Conservation (phyloP, 169 alveolate species). For the Theileria sp. region DNA sequence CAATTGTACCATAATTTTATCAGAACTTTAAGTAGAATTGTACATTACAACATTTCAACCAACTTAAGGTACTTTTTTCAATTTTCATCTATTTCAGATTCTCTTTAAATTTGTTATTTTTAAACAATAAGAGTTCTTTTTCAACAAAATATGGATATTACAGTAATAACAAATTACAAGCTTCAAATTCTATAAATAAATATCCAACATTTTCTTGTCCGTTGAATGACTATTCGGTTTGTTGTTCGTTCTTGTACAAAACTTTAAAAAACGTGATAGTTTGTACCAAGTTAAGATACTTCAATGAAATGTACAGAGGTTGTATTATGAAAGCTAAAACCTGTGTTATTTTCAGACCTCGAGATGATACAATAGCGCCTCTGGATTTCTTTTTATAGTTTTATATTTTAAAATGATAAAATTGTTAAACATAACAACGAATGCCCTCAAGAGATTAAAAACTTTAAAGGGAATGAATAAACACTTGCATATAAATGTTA, state of each 20-base stretch:
- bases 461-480: conserved; percentile 48
- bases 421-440: conserved; percentile 24
- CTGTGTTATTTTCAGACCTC: background rate
- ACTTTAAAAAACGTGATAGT: background rate
- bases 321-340: background rate
- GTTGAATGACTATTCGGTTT: background rate
- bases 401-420: conserved; percentile 5
- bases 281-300: background rate
- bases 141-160: background rate
- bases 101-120: background rate
- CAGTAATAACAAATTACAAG: background rate
- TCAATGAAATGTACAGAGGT: background rate
- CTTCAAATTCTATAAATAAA: background rate
- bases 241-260: background rate
- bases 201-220: background rate
- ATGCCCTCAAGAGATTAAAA: conserved; percentile 65
- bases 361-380: background rate
- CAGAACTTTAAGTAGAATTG: background rate
- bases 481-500: conserved; percentile 60
- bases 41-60: background rate
- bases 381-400: conserved; percentile 56
- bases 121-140: background rate
- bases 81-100: background rate
- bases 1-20: background rate
- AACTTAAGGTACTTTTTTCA: background rate